Conservation (phyloP, 2,329 filamentous ascomycete genomes). For the Pestalotiopsis sp. region DNA sequence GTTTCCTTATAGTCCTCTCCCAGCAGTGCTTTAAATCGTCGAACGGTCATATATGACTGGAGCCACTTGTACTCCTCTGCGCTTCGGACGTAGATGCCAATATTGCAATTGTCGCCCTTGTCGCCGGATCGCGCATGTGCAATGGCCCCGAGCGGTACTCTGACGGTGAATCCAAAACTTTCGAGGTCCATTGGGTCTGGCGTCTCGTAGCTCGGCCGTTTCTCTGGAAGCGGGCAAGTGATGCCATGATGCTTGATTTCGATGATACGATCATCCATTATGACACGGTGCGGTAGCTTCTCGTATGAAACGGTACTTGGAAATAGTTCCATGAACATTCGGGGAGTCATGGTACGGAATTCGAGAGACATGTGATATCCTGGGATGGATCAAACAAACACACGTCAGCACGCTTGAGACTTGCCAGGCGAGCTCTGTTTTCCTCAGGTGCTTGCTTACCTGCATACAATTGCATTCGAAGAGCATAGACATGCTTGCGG, state of each 20-base stretch:
- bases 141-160: constrained; percentile 31
- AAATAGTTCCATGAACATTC: constrained; percentile 46
- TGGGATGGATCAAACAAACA: background rate
- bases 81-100: constrained; percentile 24
- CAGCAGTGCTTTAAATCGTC: background rate
- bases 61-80: constrained; percentile 20
- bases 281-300: constrained; percentile 10
- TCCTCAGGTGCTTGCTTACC: constrained; percentile 19
- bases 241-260: constrained; percentile 8
- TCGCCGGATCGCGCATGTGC: constrained; percentile 33
- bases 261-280: constrained; percentile 12
- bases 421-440: background rate
- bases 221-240: constrained; percentile 15
- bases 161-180: constrained; percentile 25
- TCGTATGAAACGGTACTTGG: constrained; percentile 30
- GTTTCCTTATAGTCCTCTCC: constrained; percentile 17
- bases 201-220: constrained; percentile 22
- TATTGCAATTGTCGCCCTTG: constrained; percentile 17
- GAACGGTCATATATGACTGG: constrained; percentile 12
- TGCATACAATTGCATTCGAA: constrained; percentile 44
- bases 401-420: background rate
- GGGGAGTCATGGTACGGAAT: constrained; percentile 44
- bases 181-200: constrained; percentile 19
- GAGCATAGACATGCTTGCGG: constrained; percentile 36
- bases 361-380: constrained; percentile 45